Base-by-base conservation (phyloP, 768 basidiomycete genomes). In the Termitomyces sp. region DNA sequence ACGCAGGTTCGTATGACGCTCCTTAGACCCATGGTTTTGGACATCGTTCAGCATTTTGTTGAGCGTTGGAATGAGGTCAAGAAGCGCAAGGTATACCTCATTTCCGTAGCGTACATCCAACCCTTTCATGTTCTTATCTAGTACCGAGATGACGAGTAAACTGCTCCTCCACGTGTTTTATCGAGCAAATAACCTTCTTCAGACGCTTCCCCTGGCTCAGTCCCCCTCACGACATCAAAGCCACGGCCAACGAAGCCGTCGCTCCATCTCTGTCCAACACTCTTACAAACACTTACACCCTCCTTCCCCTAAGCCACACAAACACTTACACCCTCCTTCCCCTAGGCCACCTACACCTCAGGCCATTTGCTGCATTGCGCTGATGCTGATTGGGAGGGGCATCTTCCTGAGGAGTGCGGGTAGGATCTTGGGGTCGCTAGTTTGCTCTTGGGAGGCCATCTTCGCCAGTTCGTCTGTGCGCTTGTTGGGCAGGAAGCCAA, bases 31-130 rank as follows among this genome's bases (percentile, higher is more conserved):
- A 85, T 81, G 18, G 94, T 97, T 5, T 77, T 98, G 56, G 97
- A 99, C 66, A 82, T 98, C 20, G 83, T 48, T 4, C 94, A 97
- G 70, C 94, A 98, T 74, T 99, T 96, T 59, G 76, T 88, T 13
- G 96, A 98, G 70, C 79, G 92, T n/a, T 94, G 91, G 91, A 94
- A 94, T 65, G 90, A 92, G 65, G 73, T 96, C 61, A 93, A 93
- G 79, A 86, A 84, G 65, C 82, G 90, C 65, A 94, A 80, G 72
- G 88, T 85, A 64, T 44, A 70, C 37, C 16, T 39, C 26, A 29
- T 32, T n/a, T 16, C 32, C 3, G n/a, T 37, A 5, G 14, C 12
- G 14, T 22, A 13, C 43, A 49, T 54, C 52, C 29, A 18, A 3
- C 27, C 46, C 16, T 5, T 18, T 16, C 16, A 32, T 31, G n/a